A percentile compares a stretch with the other conserved stretches of the same genome.
Evolutionary conservation across 225 moss, liverwort and hornwort genomes (phyloP).

Genomic region (Rhytidiadelphus loreus): DNA sequence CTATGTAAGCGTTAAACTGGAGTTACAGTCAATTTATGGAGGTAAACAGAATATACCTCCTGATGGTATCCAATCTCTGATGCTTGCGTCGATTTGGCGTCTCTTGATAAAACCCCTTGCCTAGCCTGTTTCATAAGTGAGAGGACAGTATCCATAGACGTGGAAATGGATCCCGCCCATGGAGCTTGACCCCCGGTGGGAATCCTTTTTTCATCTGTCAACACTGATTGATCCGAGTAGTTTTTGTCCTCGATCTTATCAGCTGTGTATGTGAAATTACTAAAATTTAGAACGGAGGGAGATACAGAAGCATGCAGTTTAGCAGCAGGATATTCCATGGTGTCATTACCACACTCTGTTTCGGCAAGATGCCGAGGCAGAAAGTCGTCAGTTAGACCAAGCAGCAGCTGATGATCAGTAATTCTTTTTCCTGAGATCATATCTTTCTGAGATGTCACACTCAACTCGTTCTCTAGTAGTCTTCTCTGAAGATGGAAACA

Average conservation of each 20-base stretch:
- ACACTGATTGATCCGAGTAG: constrained; percentile 15
- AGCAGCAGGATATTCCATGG: neutral
- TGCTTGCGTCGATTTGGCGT: neutral
- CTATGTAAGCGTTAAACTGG: neutral
- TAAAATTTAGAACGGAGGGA: neutral
- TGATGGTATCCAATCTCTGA: neutral
- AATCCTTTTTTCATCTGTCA: constrained; percentile 4
- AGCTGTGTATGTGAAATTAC: neutral
- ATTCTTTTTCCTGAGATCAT: neutral
- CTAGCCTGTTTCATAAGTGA: constrained; percentile 38
- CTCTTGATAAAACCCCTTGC: constrained; percentile 13
- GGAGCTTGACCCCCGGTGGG: neutral
- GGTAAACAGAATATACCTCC: constrained; percentile 6
- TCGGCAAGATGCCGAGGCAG: neutral
- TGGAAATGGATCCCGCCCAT: neutral
- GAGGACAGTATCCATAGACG: constrained; percentile 23
- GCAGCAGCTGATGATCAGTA: constrained; percentile 5
- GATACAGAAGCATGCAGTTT: neutral
- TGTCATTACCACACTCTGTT: neutral
- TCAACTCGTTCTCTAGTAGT: constrained; percentile 13
- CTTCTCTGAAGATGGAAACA: constrained; percentile 34
- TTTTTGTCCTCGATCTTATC: constrained; percentile 9
- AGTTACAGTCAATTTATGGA: neutral
- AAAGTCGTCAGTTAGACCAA: constrained; percentile 1
- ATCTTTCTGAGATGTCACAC: neutral